Percentiles rank a stretch among this genome's conserved stretches.
These are phyloP conservation scores for Mycena vulgaris DNA, from an alignment of 768 basidiomycete species.

Conservation along the genomic window DNA sequence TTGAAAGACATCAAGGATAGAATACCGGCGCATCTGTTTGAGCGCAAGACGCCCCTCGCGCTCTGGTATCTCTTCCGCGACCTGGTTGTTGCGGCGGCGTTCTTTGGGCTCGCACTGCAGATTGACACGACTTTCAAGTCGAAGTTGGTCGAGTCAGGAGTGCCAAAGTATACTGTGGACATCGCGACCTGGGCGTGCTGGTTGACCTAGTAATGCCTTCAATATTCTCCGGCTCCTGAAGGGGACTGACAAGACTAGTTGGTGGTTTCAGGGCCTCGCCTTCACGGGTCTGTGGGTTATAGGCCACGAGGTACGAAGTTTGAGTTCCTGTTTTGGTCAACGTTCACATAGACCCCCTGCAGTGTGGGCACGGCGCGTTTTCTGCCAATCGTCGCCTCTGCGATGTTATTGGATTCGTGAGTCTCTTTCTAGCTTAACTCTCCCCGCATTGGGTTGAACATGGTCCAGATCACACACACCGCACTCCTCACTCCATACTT, in stretches of 20 bases:
- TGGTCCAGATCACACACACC: background rate
- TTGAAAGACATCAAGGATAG: no score
- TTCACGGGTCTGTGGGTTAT: slow-evolving; percentile 44
- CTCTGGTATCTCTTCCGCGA: no score
- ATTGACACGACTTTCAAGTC: no score
- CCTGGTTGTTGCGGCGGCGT: no score
- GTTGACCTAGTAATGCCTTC: no score
- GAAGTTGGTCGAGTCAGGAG: no score
- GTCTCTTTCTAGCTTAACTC: background rate
- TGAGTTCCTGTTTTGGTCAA: background rate
- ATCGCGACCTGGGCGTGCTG: no score
- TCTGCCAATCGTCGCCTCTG: background rate
- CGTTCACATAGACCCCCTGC: background rate
- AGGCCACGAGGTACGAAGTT: slow-evolving; percentile 36
- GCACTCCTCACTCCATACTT: slow-evolving; percentile 8
- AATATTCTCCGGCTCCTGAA: no score
- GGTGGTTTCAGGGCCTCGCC: slow-evolving; percentile 43
- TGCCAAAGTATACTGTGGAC: no score
- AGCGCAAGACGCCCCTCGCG: no score
- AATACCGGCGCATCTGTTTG: no score
- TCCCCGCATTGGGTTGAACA: slow-evolving; percentile 9
- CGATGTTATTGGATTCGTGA: background rate
- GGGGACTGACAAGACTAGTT: slow-evolving; percentile 26
- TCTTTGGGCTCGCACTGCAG: no score
- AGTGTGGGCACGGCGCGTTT: slow-evolving; percentile 19